Percentiles rank a stretch among this genome's conserved stretches.
phyloP scores from a whole-genome alignment of 23 red algal genomes.

The Pyropia yezoensis region DNA sequence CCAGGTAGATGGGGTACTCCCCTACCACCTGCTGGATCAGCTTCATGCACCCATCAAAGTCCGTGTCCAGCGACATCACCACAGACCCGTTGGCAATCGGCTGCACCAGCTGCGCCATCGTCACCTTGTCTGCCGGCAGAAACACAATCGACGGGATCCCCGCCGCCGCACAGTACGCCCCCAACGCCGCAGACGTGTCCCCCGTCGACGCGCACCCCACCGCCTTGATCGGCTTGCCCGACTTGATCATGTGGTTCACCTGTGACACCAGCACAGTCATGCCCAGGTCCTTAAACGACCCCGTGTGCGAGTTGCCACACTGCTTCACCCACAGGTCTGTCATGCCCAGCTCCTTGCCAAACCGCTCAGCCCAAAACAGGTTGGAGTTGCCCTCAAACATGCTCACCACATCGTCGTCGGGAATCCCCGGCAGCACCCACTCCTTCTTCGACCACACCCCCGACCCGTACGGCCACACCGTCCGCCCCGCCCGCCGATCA shows the following conservation, averaged over 20 bases:
- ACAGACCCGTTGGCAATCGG: slow-evolving; percentile 95
- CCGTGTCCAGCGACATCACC: slow-evolving; percentile 91
- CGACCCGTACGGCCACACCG: slow-evolving; percentile 95
- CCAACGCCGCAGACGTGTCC: slow-evolving; percentile 91
- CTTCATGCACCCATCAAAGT: slow-evolving; percentile 99
- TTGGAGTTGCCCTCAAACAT: slow-evolving; percentile 99
- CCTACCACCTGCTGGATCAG: slow-evolving; percentile 93
- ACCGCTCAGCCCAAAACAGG: slow-evolving; percentile 98
- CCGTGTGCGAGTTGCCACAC: slow-evolving; percentile 96
- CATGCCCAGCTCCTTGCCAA: slow-evolving; percentile 98
- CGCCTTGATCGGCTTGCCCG: slow-evolving; percentile 74
- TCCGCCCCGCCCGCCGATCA: slow-evolving; percentile 84
- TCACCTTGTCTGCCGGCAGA: slow-evolving; percentile 95
- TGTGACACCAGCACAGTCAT: slow-evolving; percentile 99
- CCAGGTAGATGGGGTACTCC: slow-evolving; percentile 95
- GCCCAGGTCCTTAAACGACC: slow-evolving; percentile 98
- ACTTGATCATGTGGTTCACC: slow-evolving; percentile 96
- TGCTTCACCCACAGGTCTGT: slow-evolving; percentile 99
- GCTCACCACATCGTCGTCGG: slow-evolving; percentile 88
- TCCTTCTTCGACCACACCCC: slow-evolving; percentile 99
- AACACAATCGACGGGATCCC: slow-evolving; percentile 96
- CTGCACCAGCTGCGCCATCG: slow-evolving; percentile 93
- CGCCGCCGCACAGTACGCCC: slow-evolving; percentile 97
- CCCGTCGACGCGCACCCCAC: slow-evolving; percentile 98
- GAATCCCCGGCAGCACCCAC: slow-evolving; percentile 92